Conservation (phyloP, 352 stramenopile genomes). For the Pythium folliculosum region DNA sequence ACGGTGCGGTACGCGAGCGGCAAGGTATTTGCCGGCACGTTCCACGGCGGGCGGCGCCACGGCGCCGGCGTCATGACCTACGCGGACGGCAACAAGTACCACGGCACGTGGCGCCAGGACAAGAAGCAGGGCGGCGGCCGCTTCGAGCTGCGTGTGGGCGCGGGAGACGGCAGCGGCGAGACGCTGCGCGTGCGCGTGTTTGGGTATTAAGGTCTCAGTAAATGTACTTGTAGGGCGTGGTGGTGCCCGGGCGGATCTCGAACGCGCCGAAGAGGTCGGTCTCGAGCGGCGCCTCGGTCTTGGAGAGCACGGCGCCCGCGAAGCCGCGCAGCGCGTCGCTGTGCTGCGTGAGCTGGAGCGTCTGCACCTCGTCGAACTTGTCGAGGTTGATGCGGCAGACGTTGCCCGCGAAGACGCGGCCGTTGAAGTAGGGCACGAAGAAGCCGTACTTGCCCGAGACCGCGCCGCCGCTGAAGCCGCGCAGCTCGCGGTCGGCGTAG, state of each 20-base stretch:
- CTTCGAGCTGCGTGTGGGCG: conserved; percentile 50
- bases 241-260: conserved; percentile 62
- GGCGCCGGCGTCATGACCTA: conserved; percentile 84
- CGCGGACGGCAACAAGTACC: conserved; percentile 76
- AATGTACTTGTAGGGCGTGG: conserved; percentile 62
- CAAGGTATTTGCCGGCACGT: conserved; percentile 86
- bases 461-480: conserved; percentile 67
- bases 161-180: conserved; percentile 4
- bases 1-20: conserved; percentile 77
- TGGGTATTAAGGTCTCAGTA: conserved; percentile 50
- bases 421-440: conserved; percentile 80
- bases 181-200: conserved; percentile 31
- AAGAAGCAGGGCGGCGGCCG: conserved; percentile 84
- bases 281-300: conserved; percentile 43
- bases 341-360: conserved; percentile 59
- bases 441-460: conserved; percentile 82
- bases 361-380: conserved; percentile 79
- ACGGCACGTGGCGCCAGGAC: conserved; percentile 87
- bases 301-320: conserved; percentile 52
- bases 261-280: conserved; percentile 67
- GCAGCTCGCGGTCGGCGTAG: conserved; percentile 53
- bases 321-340: conserved; percentile 53
- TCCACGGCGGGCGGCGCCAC: conserved; percentile 73
- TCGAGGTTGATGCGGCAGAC: conserved; percentile 80
- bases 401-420: conserved; percentile 62